Conservation (phyloP, 306 rosid genomes). For the Sindora glabra region DNA sequence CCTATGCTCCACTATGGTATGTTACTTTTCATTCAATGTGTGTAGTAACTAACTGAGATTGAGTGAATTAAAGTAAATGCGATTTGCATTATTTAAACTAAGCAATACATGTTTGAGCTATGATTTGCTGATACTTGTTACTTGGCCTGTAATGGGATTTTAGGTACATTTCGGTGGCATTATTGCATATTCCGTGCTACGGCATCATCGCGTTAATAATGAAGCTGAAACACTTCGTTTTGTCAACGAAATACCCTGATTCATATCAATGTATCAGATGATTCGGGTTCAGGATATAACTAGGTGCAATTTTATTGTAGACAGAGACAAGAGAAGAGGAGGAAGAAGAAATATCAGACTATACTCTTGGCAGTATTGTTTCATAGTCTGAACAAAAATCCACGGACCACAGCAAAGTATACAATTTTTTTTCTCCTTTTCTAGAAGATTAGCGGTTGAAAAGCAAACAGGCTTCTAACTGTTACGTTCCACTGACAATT, state of each 20-base stretch:
- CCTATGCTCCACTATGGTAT: constrained; percentile 79
- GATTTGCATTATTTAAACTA: too few relatives aligned
- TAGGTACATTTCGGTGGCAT: constrained; percentile 80
- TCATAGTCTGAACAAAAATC: neutral
- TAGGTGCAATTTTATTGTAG: constrained; percentile 15
- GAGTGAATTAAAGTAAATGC: too few relatives aligned
- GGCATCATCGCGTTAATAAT: constrained; percentile 68
- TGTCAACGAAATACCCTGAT: constrained; percentile 51
- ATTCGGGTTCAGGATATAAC: constrained; percentile 4
- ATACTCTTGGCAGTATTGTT: neutral
- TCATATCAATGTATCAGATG: constrained; percentile 55
- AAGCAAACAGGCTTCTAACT: neutral
- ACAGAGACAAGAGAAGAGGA: neutral
- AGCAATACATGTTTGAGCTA: too few relatives aligned
- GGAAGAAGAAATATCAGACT: neutral
- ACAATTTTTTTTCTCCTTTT: neutral
- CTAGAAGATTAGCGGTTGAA: constrained; percentile 15
- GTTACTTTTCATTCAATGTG: too few relatives aligned
- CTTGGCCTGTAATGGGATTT: constrained; percentile 14
- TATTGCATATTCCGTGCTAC: constrained; percentile 90
- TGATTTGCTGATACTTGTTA: too few relatives aligned
- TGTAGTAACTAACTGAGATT: too few relatives aligned
- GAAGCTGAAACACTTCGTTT: constrained; percentile 68
- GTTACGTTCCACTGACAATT: neutral
- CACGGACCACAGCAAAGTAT: neutral